Conservation (phyloP, 177 flowering plant genomes). For the Vitis hybrid region DNA sequence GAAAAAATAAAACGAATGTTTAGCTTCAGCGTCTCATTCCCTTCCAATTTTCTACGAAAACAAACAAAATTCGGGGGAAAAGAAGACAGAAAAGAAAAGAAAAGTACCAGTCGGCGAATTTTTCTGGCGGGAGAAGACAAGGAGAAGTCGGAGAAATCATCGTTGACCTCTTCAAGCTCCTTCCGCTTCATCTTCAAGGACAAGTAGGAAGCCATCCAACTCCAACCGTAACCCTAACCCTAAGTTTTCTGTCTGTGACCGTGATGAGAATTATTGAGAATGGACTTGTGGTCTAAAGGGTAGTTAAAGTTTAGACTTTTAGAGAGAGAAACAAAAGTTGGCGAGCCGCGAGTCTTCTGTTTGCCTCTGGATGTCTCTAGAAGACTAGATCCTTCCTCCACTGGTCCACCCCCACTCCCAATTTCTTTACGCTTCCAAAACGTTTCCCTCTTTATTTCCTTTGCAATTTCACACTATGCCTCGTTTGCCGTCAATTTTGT, state of each 20-base stretch:
- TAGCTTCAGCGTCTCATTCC: too few relatives aligned
- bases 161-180: conserved; percentile 54
- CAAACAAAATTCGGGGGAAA: background rate
- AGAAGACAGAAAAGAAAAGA: conserved; percentile 4
- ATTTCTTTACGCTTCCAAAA: too few relatives aligned
- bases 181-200: conserved; percentile 54
- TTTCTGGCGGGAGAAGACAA: conserved; percentile 77
- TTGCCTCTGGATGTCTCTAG: too few relatives aligned
- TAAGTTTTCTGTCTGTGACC: background rate
- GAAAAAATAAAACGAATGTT: too few relatives aligned
- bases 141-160: conserved; percentile 81
- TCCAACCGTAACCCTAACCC: background rate
- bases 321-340: background rate
- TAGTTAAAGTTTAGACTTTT: background rate
- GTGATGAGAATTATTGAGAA: too few relatives aligned
- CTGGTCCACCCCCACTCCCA: too few relatives aligned
- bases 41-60: too few relatives aligned
- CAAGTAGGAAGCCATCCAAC: background rate
- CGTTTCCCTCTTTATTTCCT: too few relatives aligned
- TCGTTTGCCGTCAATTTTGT: too few relatives aligned
- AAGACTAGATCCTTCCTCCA: too few relatives aligned
- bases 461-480: too few relatives aligned
- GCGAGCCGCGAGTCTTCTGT: too few relatives aligned
- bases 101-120: conserved; percentile 67
- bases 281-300: background rate